These are phyloP conservation scores for Geotrichum bryndzae DNA, from an alignment of 1,139 yeast genomes.

Conservation along the genomic window DNA sequence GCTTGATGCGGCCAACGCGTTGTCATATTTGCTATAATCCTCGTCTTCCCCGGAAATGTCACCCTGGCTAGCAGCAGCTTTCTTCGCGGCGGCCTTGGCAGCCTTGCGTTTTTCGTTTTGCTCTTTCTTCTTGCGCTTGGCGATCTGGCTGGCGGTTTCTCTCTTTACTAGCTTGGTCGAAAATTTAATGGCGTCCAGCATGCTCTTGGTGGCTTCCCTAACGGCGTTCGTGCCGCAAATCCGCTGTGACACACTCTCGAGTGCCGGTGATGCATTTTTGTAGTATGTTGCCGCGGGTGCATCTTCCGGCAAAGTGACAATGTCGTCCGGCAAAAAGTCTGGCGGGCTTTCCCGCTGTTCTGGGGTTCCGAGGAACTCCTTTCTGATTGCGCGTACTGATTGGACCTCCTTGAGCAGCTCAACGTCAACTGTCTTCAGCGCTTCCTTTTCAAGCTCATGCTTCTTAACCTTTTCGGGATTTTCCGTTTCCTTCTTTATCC, in stretches of 20 bases:
- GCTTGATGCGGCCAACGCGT: constrained; percentile 13
- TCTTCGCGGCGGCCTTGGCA: constrained; percentile 23
- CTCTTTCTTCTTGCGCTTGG: constrained; percentile 40
- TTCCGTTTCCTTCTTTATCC: constrained; percentile 24
- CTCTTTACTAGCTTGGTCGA: constrained; percentile 47
- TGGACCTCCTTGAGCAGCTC: constrained; percentile 25
- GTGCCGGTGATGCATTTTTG: constrained; percentile 11
- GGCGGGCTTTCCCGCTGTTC: constrained; percentile 21
- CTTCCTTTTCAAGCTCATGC: constrained; percentile 28
- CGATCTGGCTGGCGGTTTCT: constrained; percentile 26
- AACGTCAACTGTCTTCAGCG: constrained; percentile 24
- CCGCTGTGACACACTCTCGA: constrained; percentile 42
- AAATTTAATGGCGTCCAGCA: constrained; percentile 54
- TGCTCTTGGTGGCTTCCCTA: constrained; percentile 43
- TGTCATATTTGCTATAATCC: constrained; percentile 21
- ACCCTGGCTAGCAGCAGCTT: background rate
- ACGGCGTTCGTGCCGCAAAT: constrained; percentile 54
- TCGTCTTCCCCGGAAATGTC: background rate
- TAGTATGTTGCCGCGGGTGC: constrained; percentile 3
- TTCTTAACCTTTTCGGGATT: constrained; percentile 18
- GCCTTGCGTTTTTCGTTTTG: constrained; percentile 33
- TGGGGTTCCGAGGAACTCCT: constrained; percentile 22
- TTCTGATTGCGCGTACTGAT: constrained; percentile 24
- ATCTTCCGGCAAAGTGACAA: constrained; percentile 9
- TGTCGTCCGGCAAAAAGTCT: constrained; percentile 17